A percentile compares a stretch with the other conserved stretches of the same genome.
These are phyloP conservation scores for Henckelia pumila DNA, from an alignment of 257 asterid species.

Conservation along the genomic window DNA sequence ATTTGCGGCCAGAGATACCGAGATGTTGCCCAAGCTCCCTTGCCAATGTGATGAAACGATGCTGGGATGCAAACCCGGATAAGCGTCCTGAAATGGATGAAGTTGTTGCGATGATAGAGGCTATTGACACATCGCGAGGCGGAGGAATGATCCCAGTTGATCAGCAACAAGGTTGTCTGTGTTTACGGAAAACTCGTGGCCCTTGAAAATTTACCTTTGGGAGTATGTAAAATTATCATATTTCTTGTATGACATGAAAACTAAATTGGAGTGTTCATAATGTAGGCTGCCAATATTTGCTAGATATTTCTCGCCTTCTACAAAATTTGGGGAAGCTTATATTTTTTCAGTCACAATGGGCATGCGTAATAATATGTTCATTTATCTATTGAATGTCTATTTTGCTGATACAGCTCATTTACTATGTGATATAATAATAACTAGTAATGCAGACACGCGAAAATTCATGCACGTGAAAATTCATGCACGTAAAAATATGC, in stretches of 20 bases:
- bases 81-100: conserved; percentile 91
- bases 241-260: conserved; percentile 27
- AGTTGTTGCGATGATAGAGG: conserved; percentile 75
- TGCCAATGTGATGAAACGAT: conserved; percentile 73
- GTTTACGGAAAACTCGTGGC: conserved; percentile 67
- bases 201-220: conserved; percentile 38
- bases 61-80: conserved; percentile 90
- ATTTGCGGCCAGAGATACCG: conserved; percentile 85
- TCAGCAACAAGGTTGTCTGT: conserved; percentile 73
- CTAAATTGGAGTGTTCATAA: conserved; percentile 2
- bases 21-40: conserved; percentile 80
- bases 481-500: too few species aligned
- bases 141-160: conserved; percentile 94
- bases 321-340: neutral
- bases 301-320: neutral
- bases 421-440: neutral
- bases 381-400: neutral
- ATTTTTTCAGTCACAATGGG: neutral
- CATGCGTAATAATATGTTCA: neutral
- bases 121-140: conserved; percentile 74
- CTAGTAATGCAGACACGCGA: too few species aligned
- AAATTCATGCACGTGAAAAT: too few species aligned
- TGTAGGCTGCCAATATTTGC: neutral
- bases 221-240: conserved; percentile 17
- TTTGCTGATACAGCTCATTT: neutral